A percentile compares a stretch with the other conserved stretches of the same genome.
phyloP scores from a whole-genome alignment of 2,329 filamentous ascomycete genomes.

The Aureobasidium sp. region DNA sequence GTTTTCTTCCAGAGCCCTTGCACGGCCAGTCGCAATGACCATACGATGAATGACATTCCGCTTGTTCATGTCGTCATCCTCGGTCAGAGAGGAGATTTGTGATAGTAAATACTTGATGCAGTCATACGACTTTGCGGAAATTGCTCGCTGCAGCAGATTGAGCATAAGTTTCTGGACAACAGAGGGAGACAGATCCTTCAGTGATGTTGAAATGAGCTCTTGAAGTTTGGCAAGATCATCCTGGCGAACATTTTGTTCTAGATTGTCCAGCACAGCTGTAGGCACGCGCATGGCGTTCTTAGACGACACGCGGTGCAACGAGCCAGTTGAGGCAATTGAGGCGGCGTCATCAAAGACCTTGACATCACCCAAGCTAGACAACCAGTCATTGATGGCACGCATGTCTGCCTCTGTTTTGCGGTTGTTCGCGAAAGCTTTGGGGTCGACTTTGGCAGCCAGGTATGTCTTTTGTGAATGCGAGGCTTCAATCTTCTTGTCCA shows the following conservation, averaged over 20 bases:
- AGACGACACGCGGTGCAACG: constrained; percentile 68
- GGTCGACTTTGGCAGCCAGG: constrained; percentile 82
- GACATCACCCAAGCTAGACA: constrained; percentile 71
- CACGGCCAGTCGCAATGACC: constrained; percentile 83
- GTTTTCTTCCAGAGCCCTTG: constrained; percentile 46
- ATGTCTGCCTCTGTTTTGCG: constrained; percentile 50
- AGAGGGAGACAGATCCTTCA: constrained; percentile 4
- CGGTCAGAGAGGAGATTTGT: constrained; percentile 65
- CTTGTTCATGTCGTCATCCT: constrained; percentile 86
- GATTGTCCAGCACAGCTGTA: constrained; percentile 57
- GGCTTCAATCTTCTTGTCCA: constrained; percentile 85
- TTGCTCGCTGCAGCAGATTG: constrained; percentile 70
- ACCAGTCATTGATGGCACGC: constrained; percentile 79
- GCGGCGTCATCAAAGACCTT: constrained; percentile 68
- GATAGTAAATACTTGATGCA: constrained; percentile 66
- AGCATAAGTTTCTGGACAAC: constrained; percentile 49
- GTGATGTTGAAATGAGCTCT: constrained; percentile 39
- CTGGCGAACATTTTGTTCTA: constrained; percentile 64
- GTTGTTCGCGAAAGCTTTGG: constrained; percentile 79
- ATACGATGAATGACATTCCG: constrained; percentile 90
- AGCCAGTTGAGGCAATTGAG: constrained; percentile 61
- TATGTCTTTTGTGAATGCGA: constrained; percentile 72
- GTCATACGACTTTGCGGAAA: constrained; percentile 59
- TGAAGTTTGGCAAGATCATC: constrained; percentile 55
- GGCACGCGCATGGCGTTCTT: constrained; percentile 69